phyloP scores from a whole-genome alignment of 148 eudicot genomes.

The Camellia japonica region DNA sequence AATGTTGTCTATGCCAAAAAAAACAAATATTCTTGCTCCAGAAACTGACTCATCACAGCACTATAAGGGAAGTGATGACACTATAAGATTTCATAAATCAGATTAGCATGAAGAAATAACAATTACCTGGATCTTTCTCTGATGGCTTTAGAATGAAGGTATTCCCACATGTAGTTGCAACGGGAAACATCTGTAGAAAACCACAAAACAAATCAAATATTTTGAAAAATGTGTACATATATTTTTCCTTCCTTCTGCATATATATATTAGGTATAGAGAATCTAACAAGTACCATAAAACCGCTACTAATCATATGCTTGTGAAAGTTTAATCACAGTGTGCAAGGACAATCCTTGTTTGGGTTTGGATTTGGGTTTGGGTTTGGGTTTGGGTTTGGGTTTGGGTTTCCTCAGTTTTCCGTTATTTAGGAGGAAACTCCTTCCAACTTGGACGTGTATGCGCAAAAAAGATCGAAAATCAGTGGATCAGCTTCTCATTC shows the following conservation, averaged over 20 bases:
- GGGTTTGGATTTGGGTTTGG: too few species aligned
- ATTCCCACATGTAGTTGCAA: conserved; percentile 89
- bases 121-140: conserved; percentile 93
- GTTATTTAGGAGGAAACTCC: not conserved
- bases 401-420: not conserved
- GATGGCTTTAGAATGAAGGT: conserved; percentile 91
- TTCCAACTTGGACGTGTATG: not conserved
- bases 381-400: not conserved
- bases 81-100: not conserved
- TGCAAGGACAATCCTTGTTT: not conserved
- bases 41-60: not conserved
- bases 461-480: not conserved
- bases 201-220: conserved; percentile 6
- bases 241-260: not conserved
- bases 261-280: not conserved
- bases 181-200: conserved; percentile 83
- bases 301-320: not conserved
- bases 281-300: not conserved
- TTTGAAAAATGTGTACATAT: not conserved
- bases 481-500: not conserved
- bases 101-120: conserved; percentile 2
- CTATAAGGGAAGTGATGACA: not conserved
- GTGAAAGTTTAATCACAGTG: not conserved
- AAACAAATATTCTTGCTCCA: not conserved
- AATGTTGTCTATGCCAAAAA: not conserved